Percentiles rank a stretch among this genome's conserved stretches.
Conservation (phyloP, 1,284 basidiomycete genomes). For the Ganoderma boninense region DNA sequence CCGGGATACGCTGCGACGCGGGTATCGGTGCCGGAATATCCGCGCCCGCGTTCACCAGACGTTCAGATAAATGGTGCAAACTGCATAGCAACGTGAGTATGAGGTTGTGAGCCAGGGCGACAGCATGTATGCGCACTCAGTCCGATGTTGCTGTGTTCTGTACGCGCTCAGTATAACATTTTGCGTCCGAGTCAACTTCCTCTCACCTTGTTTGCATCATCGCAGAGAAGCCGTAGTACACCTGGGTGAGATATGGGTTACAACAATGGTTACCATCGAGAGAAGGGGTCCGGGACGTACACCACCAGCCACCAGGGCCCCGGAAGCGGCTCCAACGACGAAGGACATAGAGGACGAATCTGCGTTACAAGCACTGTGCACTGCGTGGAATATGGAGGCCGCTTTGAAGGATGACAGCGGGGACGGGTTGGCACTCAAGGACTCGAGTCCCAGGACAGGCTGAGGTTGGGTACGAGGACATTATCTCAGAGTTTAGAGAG, state of each 20-base stretch:
- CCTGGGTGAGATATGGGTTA: slow-evolving; percentile 28
- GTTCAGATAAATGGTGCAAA: slow-evolving; percentile 38
- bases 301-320: slow-evolving; percentile 37
- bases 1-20: slow-evolving; percentile 39
- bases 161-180: not conserved
- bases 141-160: slow-evolving; percentile 39
- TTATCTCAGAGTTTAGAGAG: not conserved
- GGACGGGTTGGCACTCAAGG: too few relatives aligned
- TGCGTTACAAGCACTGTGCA: not conserved
- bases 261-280: slow-evolving; percentile 18
- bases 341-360: slow-evolving; percentile 36
- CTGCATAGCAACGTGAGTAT: slow-evolving; percentile 24
- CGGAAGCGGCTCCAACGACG: slow-evolving; percentile 38
- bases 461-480: not conserved
- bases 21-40: slow-evolving; percentile 33
- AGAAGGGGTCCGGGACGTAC: slow-evolving; percentile 21
- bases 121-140: slow-evolving; percentile 34
- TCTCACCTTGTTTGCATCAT: slow-evolving; percentile 41
- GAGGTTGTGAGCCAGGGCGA: not conserved
- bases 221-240: slow-evolving; percentile 45
- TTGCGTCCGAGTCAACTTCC: not conserved
- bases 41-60: slow-evolving; percentile 36
- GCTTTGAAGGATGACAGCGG: not conserved
- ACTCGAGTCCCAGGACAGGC: too few relatives aligned
- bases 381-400: not conserved